phyloP scores from a whole-genome alignment of 345 rosid genomes.

The Citropsis articulata region DNA sequence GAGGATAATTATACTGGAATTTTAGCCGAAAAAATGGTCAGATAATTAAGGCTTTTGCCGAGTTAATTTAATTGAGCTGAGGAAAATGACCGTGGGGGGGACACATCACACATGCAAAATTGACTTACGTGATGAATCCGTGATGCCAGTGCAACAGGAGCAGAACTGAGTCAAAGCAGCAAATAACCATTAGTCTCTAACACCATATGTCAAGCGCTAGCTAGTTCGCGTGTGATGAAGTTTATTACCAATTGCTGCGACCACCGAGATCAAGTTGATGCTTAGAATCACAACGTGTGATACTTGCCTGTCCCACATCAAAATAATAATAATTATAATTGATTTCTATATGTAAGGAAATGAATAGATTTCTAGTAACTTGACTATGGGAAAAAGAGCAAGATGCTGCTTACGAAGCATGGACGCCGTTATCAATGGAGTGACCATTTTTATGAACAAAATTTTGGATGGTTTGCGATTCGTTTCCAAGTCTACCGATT shows the following conservation, averaged over 20 bases:
- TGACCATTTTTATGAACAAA: constrained; percentile 36
- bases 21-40: background rate
- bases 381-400: background rate
- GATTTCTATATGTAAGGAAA: background rate
- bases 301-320: constrained; percentile 30
- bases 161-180: constrained; percentile 39
- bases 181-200: constrained; percentile 6
- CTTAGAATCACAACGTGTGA: constrained; percentile 41
- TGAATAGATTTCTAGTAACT: background rate
- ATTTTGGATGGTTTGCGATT: constrained; percentile 31
- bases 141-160: constrained; percentile 66
- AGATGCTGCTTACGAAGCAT: constrained; percentile 40
- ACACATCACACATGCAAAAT: background rate
- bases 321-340: background rate
- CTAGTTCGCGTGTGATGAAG: background rate
- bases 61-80: background rate
- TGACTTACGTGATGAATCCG: constrained; percentile 54
- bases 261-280: constrained; percentile 44
- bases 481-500: constrained; percentile 38
- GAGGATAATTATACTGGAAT: constrained; percentile 47
- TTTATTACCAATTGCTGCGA: constrained; percentile 47
- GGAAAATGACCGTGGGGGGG: background rate
- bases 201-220: background rate
- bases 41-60: background rate
- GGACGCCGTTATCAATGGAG: constrained; percentile 45